Conservation (phyloP, 495 filamentous ascomycete species). For the Podospora australis region DNA sequence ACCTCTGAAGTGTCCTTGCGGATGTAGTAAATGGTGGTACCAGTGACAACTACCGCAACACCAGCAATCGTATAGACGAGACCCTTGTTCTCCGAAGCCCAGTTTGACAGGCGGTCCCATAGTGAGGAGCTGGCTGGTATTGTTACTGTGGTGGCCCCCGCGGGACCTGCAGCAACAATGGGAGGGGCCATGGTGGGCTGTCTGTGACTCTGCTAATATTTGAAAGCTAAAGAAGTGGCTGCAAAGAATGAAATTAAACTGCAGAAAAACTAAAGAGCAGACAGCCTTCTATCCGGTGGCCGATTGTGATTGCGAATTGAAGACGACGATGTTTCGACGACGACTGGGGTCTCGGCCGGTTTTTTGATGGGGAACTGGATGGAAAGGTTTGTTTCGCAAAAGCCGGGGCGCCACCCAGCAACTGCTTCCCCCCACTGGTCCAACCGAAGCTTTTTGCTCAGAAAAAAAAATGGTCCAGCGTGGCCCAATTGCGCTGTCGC, state of each 20-base stretch:
- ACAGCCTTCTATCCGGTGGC: too few species aligned
- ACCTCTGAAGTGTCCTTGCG: slow-evolving; percentile 37
- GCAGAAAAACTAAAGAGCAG: too few species aligned
- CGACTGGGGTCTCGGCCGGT: not conserved
- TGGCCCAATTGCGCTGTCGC: slow-evolving; percentile 12
- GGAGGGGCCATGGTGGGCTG: slow-evolving; percentile 36
- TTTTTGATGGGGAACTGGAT: not conserved
- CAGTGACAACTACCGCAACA: slow-evolving; percentile 82
- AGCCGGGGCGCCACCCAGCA: slow-evolving; percentile 1
- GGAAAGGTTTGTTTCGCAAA: slow-evolving; percentile 8
- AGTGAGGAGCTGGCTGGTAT: slow-evolving; percentile 55
- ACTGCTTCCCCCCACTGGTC: too few species aligned
- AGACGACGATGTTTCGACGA: not conserved
- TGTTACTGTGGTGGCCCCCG: slow-evolving; percentile 28
- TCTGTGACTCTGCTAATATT: not conserved
- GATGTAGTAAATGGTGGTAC: slow-evolving; percentile 86
- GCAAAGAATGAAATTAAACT: too few species aligned
- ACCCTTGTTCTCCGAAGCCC: slow-evolving; percentile 92
- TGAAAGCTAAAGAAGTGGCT: not conserved
- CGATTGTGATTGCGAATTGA: not conserved
- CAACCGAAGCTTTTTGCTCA: slow-evolving; percentile 13
- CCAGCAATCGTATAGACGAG: slow-evolving; percentile 94
- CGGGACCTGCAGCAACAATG: slow-evolving; percentile 33
- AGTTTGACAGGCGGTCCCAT: slow-evolving; percentile 84
- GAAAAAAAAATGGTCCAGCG: slow-evolving; percentile 12